These are phyloP conservation scores for Xylaria sp. DNA, from an alignment of 2,329 filamentous ascomycete species.

Conservation along the genomic window DNA sequence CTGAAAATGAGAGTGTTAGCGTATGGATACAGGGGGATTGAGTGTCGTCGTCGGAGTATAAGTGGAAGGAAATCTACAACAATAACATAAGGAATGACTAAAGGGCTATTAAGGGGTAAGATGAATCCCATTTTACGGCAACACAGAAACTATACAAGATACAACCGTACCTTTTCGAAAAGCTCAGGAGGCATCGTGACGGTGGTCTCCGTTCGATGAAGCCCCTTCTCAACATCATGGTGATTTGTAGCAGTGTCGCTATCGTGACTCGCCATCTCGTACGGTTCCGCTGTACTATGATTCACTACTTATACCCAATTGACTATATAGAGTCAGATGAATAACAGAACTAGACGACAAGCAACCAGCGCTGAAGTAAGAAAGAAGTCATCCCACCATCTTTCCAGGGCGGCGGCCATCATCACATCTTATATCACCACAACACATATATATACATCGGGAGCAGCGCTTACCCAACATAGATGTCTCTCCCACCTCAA, in stretches of 20 bases:
- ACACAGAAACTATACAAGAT: neutral
- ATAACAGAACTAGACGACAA: neutral
- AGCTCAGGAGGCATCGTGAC: slow-evolving; percentile 54
- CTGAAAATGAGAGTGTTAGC: slow-evolving; percentile 34
- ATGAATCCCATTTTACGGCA: neutral
- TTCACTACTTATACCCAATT: neutral
- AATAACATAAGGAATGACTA: neutral
- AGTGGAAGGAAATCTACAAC: neutral
- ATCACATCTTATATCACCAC: slow-evolving; percentile 22
- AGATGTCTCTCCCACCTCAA: neutral
- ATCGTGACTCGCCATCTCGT: slow-evolving; percentile 39
- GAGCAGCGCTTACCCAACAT: neutral
- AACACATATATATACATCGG: neutral
- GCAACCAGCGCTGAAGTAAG: neutral
- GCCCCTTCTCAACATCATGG: slow-evolving; percentile 51
- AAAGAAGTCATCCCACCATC: slow-evolving; percentile 4
- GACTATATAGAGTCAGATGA: neutral
- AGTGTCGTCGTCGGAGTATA: neutral
- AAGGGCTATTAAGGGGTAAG: neutral
- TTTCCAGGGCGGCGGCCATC: neutral
- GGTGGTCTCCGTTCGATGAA: slow-evolving; percentile 49
- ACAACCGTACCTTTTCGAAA: slow-evolving; percentile 49
- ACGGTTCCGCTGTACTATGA: neutral
- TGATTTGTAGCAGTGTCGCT: slow-evolving; percentile 19
- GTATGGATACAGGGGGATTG: neutral